Conservation (phyloP, 202 grass and related monocot genomes). For the Cymbopogon flexuosus region DNA sequence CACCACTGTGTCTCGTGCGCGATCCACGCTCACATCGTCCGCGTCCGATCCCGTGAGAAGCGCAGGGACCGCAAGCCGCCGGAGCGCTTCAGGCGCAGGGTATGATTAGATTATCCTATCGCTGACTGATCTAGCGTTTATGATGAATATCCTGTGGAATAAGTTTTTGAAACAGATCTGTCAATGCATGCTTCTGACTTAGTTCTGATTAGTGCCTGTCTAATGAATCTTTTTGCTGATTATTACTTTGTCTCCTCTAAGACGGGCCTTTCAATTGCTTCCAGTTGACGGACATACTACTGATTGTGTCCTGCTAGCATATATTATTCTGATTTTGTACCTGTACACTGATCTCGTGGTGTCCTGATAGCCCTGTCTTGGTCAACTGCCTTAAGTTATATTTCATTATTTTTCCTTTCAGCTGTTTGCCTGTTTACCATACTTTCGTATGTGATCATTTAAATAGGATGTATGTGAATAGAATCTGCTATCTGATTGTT, state of each 20-base stretch:
- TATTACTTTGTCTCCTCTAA: neutral
- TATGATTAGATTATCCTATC: neutral
- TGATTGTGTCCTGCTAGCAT: neutral
- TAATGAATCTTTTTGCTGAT: neutral
- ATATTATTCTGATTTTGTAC: neutral
- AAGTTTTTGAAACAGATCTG: too few relatives aligned
- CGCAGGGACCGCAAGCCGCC: conserved; percentile 33
- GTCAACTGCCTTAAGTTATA: neutral
- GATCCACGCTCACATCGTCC: conserved; percentile 39
- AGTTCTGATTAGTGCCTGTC: neutral
- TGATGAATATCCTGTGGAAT: neutral
- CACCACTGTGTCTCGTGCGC: conserved; percentile 47
- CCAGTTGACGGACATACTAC: too few relatives aligned
- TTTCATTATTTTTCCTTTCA: neutral
- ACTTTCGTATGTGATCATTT: neutral
- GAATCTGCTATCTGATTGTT: neutral
- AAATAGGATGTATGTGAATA: neutral
- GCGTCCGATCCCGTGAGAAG: conserved; percentile 34
- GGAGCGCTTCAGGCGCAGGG: conserved; percentile 43
- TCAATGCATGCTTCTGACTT: neutral
- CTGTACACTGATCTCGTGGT: too few relatives aligned
- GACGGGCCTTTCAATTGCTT: neutral
- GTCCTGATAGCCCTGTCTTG: neutral
- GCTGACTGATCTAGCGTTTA: neutral
- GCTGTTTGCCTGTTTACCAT: neutral